Conservation (phyloP, 2,329 filamentous ascomycete genomes). For the Zymoseptoria pseudotritici region DNA sequence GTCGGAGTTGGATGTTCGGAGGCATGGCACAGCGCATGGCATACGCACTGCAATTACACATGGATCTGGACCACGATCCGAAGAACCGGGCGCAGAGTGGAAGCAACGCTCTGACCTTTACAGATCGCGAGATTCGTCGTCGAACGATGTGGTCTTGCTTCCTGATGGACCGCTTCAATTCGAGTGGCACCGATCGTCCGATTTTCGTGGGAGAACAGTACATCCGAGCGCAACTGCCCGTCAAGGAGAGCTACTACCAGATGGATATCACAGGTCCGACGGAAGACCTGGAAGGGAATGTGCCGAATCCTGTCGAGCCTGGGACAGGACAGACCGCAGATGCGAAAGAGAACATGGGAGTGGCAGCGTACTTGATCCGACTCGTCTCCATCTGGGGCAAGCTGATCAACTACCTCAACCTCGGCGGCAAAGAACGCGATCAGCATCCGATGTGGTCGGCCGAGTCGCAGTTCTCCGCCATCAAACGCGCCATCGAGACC, state of each 20-base stretch:
- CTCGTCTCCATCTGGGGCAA: slow-evolving; percentile 83
- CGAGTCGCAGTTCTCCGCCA: slow-evolving; percentile 65
- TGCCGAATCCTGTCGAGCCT: slow-evolving; percentile 54
- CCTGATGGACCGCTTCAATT: slow-evolving; percentile 95
- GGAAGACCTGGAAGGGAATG: slow-evolving; percentile 68
- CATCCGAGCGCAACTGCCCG: slow-evolving; percentile 79
- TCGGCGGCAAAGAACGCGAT: slow-evolving; percentile 78
- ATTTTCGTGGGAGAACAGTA: slow-evolving; percentile 87
- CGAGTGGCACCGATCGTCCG: slow-evolving; percentile 85
- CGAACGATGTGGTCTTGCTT: slow-evolving; percentile 98
- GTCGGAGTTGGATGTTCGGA: slow-evolving; percentile 89
- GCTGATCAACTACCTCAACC: slow-evolving; percentile 81
- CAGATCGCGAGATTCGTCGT: slow-evolving; percentile 85
- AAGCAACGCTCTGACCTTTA: slow-evolving; percentile 56
- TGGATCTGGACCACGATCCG: slow-evolving; percentile 69
- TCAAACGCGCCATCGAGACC: slow-evolving; percentile 64
- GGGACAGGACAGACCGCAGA: slow-evolving; percentile 59
- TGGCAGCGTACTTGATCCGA: slow-evolving; percentile 82
- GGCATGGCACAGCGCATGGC: slow-evolving; percentile 96
- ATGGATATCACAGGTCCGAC: slow-evolving; percentile 86
- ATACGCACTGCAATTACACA: slow-evolving; percentile 87
- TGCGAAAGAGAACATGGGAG: slow-evolving; percentile 81
- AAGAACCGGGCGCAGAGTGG: slow-evolving; percentile 18
- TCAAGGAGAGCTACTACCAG: slow-evolving; percentile 83
- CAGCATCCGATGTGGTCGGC: slow-evolving; percentile 70